Percentiles rank a stretch among this genome's conserved stretches.
These are phyloP conservation scores for Elsinoe perseae DNA, from an alignment of 2,329 filamentous ascomycete species.

Conservation along the genomic window DNA sequence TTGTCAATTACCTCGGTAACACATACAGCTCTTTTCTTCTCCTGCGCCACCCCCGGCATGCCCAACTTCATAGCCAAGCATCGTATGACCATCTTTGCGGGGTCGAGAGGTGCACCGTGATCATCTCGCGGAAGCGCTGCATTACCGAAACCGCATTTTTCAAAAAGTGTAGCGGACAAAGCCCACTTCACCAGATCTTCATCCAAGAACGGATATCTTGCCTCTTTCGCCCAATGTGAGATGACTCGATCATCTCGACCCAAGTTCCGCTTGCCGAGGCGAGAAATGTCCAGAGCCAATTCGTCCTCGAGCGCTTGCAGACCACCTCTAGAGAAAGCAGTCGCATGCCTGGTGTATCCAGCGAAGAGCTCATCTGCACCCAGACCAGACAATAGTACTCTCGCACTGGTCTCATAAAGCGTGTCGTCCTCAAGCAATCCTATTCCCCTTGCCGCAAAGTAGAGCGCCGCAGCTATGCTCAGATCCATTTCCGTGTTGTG, in stretches of 20 bases:
- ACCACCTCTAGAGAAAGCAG: slow-evolving; percentile 62
- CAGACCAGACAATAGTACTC: slow-evolving; percentile 82
- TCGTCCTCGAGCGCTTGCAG: slow-evolving; percentile 70
- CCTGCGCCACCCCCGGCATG: slow-evolving; percentile 62
- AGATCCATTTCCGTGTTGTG: slow-evolving; percentile 99
- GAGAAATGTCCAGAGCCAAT: slow-evolving; percentile 72
- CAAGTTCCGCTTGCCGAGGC: slow-evolving; percentile 87
- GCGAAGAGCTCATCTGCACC: slow-evolving; percentile 96
- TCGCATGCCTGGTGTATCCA: slow-evolving; percentile 77
- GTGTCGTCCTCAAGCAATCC: slow-evolving; percentile 34
- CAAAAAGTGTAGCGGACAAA: slow-evolving; percentile 63
- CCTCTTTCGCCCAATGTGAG: slow-evolving; percentile 80
- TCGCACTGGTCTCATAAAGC: slow-evolving; percentile 60
- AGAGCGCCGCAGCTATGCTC: slow-evolving; percentile 87
- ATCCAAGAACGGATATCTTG: slow-evolving; percentile 83
- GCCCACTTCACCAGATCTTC: slow-evolving; percentile 79
- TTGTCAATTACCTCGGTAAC: neutral
- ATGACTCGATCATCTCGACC: slow-evolving; percentile 90
- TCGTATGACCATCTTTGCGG: slow-evolving; percentile 73
- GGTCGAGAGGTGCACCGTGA: slow-evolving; percentile 48
- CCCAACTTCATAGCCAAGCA: slow-evolving; percentile 67
- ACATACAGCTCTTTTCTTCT: slow-evolving; percentile 85
- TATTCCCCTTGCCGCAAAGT: slow-evolving; percentile 77
- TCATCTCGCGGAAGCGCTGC: slow-evolving; percentile 20
- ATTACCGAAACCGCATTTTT: slow-evolving; percentile 74